A percentile compares a stretch with the other conserved stretches of the same genome.
These are phyloP conservation scores for Cyberlindnera euphorbiae DNA, from an alignment of 805 yeast genomes.

Conservation along the genomic window DNA sequence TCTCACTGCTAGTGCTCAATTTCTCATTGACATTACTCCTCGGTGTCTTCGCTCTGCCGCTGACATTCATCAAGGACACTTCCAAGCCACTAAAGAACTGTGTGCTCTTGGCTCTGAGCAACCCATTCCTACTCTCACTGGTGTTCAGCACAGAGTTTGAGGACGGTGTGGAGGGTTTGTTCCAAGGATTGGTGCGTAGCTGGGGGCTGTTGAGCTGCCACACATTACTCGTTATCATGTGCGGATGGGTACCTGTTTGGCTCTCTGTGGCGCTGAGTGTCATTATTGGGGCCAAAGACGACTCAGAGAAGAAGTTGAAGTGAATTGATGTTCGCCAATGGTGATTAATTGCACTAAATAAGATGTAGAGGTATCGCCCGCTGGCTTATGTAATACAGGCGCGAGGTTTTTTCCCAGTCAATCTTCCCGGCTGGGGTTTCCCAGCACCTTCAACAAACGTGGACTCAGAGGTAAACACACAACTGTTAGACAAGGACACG, in stretches of 20 bases:
- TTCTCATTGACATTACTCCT: slow-evolving; percentile 74
- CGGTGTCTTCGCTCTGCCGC: slow-evolving; percentile 70
- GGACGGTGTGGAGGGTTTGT: slow-evolving; percentile 22
- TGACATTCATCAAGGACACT: slow-evolving; percentile 46
- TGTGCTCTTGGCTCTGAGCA: neutral
- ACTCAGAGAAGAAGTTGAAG: slow-evolving; percentile 8
- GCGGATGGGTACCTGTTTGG: slow-evolving; percentile 89
- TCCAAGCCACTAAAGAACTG: neutral
- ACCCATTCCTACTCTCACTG: neutral
- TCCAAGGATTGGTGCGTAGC: slow-evolving; percentile 51
- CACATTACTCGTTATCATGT: slow-evolving; percentile 74
- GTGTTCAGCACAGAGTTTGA: slow-evolving; percentile 13
- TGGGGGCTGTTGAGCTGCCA: slow-evolving; percentile 72
- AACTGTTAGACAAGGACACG: no score
- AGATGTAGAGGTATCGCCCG: no score
- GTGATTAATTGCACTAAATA: no score
- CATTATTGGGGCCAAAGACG: slow-evolving; percentile 1
- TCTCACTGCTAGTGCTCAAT: slow-evolving; percentile 74
- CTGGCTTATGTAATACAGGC: no score
- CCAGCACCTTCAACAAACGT: no score
- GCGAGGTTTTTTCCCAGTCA: no score
- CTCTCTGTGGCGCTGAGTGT: slow-evolving; percentile 32
- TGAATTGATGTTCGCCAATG: no score
- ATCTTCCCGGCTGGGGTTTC: no score
- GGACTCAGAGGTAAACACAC: no score